These are phyloP conservation scores for Pseudoscleropodium purum DNA, from an alignment of 225 moss, liverwort and hornwort species.

Conservation along the genomic window DNA sequence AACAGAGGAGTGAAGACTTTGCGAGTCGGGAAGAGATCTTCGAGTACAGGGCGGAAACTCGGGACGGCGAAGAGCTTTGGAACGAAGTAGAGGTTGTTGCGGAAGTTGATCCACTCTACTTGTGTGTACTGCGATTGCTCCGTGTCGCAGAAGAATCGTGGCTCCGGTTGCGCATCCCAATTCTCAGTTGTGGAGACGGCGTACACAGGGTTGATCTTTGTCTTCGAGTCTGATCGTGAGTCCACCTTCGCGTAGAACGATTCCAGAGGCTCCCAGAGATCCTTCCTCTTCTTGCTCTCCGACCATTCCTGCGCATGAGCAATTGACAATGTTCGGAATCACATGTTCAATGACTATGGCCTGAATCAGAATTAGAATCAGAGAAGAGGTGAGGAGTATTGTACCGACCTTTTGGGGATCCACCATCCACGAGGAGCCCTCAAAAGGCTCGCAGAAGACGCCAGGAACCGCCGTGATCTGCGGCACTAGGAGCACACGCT, in stretches of 20 bases:
- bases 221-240: not conserved
- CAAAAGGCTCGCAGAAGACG: conserved; percentile 67
- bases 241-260: conserved; percentile 14
- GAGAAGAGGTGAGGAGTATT: not conserved
- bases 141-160: conserved; percentile 57
- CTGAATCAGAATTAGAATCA: not conserved
- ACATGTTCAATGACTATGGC: not conserved
- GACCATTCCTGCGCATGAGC: conserved; percentile 14
- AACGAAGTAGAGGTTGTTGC: conserved; percentile 47
- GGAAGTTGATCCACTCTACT: conserved; percentile 49
- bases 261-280: conserved; percentile 14
- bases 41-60: conserved; percentile 27
- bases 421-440: conserved; percentile 68
- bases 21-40: conserved; percentile 44
- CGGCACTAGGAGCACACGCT: conserved; percentile 58
- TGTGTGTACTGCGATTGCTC: conserved; percentile 49
- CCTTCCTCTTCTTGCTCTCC: conserved; percentile 27
- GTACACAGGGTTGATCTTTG: not conserved
- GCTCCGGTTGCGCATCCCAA: conserved; percentile 53
- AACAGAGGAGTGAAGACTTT: conserved; percentile 38
- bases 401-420: conserved; percentile 13
- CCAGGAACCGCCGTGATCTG: conserved; percentile 30
- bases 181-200: conserved; percentile 32
- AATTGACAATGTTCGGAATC: not conserved
- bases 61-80: conserved; percentile 54